Base-by-base conservation (phyloP, 306 rosid genomes). In the Cicer judaicum region DNA sequence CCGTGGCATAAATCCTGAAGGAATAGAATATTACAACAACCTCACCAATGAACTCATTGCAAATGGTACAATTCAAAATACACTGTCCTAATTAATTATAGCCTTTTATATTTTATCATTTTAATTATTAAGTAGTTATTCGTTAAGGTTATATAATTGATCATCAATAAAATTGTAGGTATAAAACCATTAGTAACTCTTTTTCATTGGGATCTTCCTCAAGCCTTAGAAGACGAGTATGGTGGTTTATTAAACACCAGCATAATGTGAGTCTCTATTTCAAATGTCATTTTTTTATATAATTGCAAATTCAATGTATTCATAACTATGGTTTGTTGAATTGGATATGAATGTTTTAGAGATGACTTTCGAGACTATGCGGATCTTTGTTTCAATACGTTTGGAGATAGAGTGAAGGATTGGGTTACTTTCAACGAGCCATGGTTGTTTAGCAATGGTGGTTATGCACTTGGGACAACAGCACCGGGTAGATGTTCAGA, bases 381-480 rank as follows among this genome's bases (percentile, higher is more conserved):
- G 10, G 48, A 69, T n/a, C 21, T 68, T 8, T 68, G 73, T 43
- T 68, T 68, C 46, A n/a, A 34, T n/a, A 21, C 65, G 64, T 89
- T 86, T 43, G 93, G 93, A 8, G 78, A 86, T 0, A 56, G 83
- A 6, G 90, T 89, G 24, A 86, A 86, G 71, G 44, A 70, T 1
- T 89, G 93, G 89, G 78, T 85, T n/a, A 89, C 89, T 0, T 18
- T 84, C 3, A 89, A 86, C n/a, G 93, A 86, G 72, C 88, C 89
- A 54, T 48, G 24, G 16, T 69, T 57, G 29, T 42, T 47, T 4
- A 81, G 66, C 40, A 9, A 10, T 1, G 44, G 34, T 68, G 87
- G 87, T 1, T 86, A 78, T 81, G 90, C 80, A 42, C 2, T 0
- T 0, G 86, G 88, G 13, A 8, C 0, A 2, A 49, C 41, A 8